phyloP scores from a whole-genome alignment of 805 yeast genomes.

The Teunomyces pallodes region DNA sequence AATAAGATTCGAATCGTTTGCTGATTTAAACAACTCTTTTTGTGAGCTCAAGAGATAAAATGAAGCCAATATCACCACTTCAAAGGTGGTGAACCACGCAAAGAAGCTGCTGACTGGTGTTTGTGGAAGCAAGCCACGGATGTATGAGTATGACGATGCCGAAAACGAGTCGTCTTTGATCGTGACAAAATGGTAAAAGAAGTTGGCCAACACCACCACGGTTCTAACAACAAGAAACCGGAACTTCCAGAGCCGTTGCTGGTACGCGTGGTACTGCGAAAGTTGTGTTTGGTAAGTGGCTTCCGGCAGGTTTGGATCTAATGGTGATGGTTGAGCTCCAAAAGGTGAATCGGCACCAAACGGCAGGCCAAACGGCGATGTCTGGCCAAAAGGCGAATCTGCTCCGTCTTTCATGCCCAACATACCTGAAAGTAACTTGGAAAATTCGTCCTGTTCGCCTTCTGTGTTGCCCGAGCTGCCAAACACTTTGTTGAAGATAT shows the following conservation, averaged over 20 bases:
- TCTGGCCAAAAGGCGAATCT: neutral
- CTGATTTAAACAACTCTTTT: conserved; percentile 20
- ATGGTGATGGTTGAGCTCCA: conserved; percentile 5
- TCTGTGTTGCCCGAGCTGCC: neutral
- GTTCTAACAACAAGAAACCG: conserved; percentile 32
- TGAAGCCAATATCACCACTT: conserved; percentile 31
- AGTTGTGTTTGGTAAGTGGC: conserved; percentile 28
- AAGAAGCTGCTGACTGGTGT: conserved; percentile 20
- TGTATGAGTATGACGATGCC: conserved; percentile 22
- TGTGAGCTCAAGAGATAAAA: conserved; percentile 30
- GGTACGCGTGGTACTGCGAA: conserved; percentile 28
- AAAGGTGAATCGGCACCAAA: neutral
- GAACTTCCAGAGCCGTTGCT: conserved; percentile 31
- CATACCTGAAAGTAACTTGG: conserved; percentile 1
- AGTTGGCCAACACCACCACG: conserved; percentile 25
- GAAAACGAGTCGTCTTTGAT: conserved; percentile 17
- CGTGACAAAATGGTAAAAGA: conserved; percentile 31
- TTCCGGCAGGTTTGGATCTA: conserved; percentile 13
- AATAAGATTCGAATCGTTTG: conserved; percentile 25
- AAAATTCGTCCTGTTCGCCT: neutral
- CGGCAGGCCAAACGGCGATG: neutral
- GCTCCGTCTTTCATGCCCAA: neutral
- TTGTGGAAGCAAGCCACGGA: conserved; percentile 19
- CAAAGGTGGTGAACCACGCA: conserved; percentile 28
- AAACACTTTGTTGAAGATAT: conserved; percentile 31